phyloP scores from a whole-genome alignment of 306 rosid species.

The Bauhinia variegata region DNA sequence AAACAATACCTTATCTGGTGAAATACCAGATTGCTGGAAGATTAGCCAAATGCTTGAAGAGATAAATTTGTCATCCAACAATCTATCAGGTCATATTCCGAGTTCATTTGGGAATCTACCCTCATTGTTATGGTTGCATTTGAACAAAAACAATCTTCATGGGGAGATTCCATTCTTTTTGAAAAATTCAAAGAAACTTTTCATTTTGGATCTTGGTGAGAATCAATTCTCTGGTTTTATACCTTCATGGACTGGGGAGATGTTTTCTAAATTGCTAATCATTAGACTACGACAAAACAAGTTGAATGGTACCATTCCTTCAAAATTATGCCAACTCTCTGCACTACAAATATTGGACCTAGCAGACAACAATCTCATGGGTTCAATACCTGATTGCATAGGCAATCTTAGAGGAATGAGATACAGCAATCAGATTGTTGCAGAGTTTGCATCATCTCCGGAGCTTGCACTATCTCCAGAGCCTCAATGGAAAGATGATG shows the following conservation, averaged over 20 bases:
- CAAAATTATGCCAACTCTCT: conserved; percentile 21
- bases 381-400: conserved; percentile 25
- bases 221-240: conserved; percentile 34
- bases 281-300: conserved; percentile 27
- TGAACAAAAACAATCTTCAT: conserved; percentile 13
- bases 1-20: conserved; percentile 30
- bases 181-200: neutral
- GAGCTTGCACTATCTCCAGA: too few relatives aligned
- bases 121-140: conserved; percentile 24
- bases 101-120: conserved; percentile 16
- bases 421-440: too few relatives aligned
- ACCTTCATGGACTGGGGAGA: conserved; percentile 35
- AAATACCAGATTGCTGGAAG: conserved; percentile 33
- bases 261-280: neutral
- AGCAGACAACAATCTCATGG: conserved; percentile 24
- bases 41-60: neutral
- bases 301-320: neutral
- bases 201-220: conserved; percentile 35
- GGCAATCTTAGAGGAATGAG: conserved; percentile 27
- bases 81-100: conserved; percentile 25
- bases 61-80: conserved; percentile 36
- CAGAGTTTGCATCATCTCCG: too few relatives aligned
- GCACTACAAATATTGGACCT: conserved; percentile 31
- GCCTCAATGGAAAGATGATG: neutral
- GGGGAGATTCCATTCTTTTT: conserved; percentile 21